Evolutionary conservation across 2,329 filamentous ascomycete species (phyloP), one percentile per base, ranked within the genome.

Genomic region (Cladosporium sphaerospermum): DNA sequence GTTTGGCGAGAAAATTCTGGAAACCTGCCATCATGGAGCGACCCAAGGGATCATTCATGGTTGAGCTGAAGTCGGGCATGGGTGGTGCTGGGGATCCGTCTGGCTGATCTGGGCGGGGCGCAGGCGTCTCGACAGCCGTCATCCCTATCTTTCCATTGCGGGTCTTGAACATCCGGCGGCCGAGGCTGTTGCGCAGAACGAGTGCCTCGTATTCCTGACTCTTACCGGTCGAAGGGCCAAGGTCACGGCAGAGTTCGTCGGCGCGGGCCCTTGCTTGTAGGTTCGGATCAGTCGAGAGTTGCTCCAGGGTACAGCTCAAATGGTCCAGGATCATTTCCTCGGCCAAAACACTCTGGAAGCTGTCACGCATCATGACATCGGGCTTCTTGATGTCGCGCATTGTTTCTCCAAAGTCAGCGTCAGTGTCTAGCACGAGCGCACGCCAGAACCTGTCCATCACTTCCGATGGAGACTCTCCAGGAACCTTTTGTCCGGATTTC

Each of bases 301-400:
- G 33, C n/a, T 51, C 45, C 9, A 45, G 9, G 3, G 52, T 54
- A n/a, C 52, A 54, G 31, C 46, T 39, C 16, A 54, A 40, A 23
- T 7, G 9, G 10, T 51, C 39, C 6, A 51, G n/a, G 6, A 54
- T 50, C 39, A 41, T 33, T 33, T 54, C 52, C 19, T 54, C 52
- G 23, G 43, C 40, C n/a, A 54, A n/a, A 6, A 54, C 5, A 28
- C 45, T 50, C 32, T 44, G 34, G 19, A 44, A 54, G 11, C 40
- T 50, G 14, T 31, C 10, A 31, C 32, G 16, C 52, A 54, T 40
- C 7, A 36, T 16, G 9, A 9, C 11, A 16, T 32, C 16, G 11
- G 45, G 52, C 11, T 37, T 37, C 6, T 28, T 40, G 2, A n/a
- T 31, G 8, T 43, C 40, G 4, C 48, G 39, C 31, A 51, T 14